Conservation (phyloP, 2,329 filamentous ascomycete genomes). For the Aspergillus brasiliensis region DNA sequence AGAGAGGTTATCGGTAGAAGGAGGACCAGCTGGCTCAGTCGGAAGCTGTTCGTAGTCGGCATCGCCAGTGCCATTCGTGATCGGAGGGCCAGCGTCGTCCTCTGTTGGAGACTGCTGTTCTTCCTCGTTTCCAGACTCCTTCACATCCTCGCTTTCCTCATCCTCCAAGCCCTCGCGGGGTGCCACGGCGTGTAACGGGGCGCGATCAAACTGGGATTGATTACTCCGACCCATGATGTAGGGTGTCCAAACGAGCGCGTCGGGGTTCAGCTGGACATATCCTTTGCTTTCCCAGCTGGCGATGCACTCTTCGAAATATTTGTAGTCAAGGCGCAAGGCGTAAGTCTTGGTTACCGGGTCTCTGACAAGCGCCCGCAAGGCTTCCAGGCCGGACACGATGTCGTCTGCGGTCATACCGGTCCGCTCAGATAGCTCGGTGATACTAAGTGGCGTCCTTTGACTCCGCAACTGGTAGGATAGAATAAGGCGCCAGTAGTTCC, state of each 20-base stretch:
- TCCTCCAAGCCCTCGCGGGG: conserved; percentile 67
- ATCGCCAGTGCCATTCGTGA: conserved; percentile 21
- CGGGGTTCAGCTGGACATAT: conserved; percentile 80
- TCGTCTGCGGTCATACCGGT: conserved; percentile 97
- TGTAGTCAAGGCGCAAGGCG: conserved; percentile 81
- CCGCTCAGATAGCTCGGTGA: conserved; percentile 67
- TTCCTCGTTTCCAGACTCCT: conserved; percentile 24
- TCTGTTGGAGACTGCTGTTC: conserved; percentile 11
- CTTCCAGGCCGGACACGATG: conserved; percentile 90
- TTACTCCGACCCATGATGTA: conserved; percentile 93
- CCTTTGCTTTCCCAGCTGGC: conserved; percentile 85
- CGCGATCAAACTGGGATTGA: conserved; percentile 79
- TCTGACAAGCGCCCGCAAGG: conserved; percentile 81
- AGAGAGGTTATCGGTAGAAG: conserved; percentile 36
- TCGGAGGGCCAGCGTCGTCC: conserved; percentile 14
- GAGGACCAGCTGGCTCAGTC: conserved; percentile 36
- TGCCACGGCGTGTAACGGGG: conserved; percentile 82
- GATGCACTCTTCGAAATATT: conserved; percentile 85
- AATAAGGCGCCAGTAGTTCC: conserved; percentile 93
- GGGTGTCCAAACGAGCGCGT: conserved; percentile 87
- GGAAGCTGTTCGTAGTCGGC: conserved; percentile 17
- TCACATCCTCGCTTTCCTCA: conserved; percentile 35
- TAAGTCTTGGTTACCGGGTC: conserved; percentile 88
- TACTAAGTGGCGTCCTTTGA: conserved; percentile 58
- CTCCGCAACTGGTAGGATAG: conserved; percentile 81